These are phyloP conservation scores for Chrysanthemum lavandulifolium DNA, from an alignment of 129 eudicot species.

Conservation along the genomic window DNA sequence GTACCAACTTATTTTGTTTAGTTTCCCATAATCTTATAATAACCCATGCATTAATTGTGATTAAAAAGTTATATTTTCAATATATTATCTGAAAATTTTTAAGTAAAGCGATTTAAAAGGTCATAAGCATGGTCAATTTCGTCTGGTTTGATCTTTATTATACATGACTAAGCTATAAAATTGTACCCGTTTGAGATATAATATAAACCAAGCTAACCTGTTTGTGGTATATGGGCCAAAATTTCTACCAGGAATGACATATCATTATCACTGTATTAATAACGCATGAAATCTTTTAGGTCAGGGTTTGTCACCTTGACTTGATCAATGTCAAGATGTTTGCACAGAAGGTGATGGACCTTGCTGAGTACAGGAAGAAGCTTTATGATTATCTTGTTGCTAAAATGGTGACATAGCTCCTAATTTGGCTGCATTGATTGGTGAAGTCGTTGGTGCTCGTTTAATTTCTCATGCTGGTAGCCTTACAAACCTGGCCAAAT, in stretches of 20 bases:
- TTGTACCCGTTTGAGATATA: too few species aligned
- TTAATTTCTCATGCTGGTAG: conserved; percentile 96
- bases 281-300: conserved; percentile 38
- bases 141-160: too few species aligned
- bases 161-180: too few species aligned
- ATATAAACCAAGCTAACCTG: too few species aligned
- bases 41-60: too few species aligned
- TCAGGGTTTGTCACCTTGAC: conserved; percentile 88
- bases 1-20: too few species aligned
- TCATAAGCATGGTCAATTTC: too few species aligned
- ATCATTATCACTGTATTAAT: not conserved
- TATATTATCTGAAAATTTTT: too few species aligned
- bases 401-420: conserved; percentile 95
- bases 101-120: too few species aligned
- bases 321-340: conserved; percentile 81
- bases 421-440: conserved; percentile 86
- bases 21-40: too few species aligned
- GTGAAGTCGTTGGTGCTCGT: conserved; percentile 96
- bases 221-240: too few species aligned
- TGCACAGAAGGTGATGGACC: conserved; percentile 91
- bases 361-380: conserved; percentile 86
- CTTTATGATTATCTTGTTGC: conserved; percentile 85
- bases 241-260: not conserved
- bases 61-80: too few species aligned
- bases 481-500: conserved; percentile 89